phyloP scores from a whole-genome alignment of 2,329 filamentous ascomycete genomes.

The Annulohypoxylon truncatum region DNA sequence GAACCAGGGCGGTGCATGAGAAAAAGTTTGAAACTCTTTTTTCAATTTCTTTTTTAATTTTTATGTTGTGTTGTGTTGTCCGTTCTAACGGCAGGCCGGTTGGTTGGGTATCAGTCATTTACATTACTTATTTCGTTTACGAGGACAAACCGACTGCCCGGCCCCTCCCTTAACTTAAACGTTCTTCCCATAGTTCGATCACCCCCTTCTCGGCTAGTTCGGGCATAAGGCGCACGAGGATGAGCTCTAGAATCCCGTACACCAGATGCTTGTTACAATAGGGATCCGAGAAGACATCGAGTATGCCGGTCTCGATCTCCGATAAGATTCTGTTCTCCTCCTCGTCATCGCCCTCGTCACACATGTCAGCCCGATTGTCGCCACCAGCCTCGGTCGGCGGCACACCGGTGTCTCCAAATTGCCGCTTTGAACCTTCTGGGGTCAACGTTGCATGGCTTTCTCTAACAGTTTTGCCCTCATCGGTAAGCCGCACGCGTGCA shows the following conservation, averaged over 20 bases:
- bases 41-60: constrained; percentile 18
- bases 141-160: constrained; percentile 27
- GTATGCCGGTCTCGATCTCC: constrained; percentile 71
- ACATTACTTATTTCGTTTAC: constrained; percentile 40
- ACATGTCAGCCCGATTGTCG: constrained; percentile 41
- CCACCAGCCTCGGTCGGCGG: constrained; percentile 37
- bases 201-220: constrained; percentile 81
- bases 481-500: constrained; percentile 44
- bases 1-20: constrained; percentile 40
- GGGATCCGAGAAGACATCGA: constrained; percentile 81
- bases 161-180: constrained; percentile 58
- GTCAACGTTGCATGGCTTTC: constrained; percentile 47
- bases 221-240: constrained; percentile 85
- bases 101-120: constrained; percentile 42
- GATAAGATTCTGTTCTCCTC: constrained; percentile 63
- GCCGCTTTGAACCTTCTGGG: constrained; percentile 38
- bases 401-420: constrained; percentile 42
- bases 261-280: constrained; percentile 95
- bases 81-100: constrained; percentile 26
- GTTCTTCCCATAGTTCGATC: constrained; percentile 78
- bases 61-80: background rate
- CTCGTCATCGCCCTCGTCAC: constrained; percentile 44
- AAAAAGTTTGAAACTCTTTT: constrained; percentile 32
- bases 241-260: constrained; percentile 82
- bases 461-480: constrained; percentile 43